phyloP scores from a whole-genome alignment of 106 monocot species.

The Dendrobium chrysotoxum region DNA sequence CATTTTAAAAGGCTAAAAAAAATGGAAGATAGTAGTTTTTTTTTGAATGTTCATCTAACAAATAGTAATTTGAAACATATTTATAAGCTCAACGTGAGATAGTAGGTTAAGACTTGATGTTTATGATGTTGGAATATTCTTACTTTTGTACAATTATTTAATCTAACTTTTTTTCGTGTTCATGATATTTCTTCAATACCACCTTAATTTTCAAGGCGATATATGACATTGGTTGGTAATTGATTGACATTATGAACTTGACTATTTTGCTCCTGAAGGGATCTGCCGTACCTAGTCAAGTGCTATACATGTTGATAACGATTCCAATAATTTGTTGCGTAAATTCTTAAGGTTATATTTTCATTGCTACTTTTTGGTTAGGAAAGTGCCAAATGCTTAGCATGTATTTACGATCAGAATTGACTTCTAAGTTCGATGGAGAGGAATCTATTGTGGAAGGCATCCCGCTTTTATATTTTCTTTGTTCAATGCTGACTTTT shows the following conservation, averaged over 20 bases:
- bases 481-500: background rate
- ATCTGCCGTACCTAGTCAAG: background rate
- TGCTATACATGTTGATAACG: background rate
- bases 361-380: conserved; percentile 1
- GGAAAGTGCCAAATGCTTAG: background rate
- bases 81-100: background rate
- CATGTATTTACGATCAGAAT: background rate
- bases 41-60: background rate
- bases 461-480: background rate
- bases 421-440: background rate
- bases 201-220: background rate
- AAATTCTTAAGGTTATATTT: background rate
- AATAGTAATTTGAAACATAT: background rate
- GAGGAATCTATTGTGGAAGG: background rate
- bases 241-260: background rate
- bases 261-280: background rate
- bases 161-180: background rate
- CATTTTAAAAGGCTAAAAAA: background rate
- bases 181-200: background rate
- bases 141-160: background rate
- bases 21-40: background rate
- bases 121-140: background rate
- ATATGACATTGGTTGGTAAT: background rate
- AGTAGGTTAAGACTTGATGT: background rate
- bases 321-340: background rate